Conservation (phyloP, 441 rosid species). For the Aquilaria agallochum region DNA sequence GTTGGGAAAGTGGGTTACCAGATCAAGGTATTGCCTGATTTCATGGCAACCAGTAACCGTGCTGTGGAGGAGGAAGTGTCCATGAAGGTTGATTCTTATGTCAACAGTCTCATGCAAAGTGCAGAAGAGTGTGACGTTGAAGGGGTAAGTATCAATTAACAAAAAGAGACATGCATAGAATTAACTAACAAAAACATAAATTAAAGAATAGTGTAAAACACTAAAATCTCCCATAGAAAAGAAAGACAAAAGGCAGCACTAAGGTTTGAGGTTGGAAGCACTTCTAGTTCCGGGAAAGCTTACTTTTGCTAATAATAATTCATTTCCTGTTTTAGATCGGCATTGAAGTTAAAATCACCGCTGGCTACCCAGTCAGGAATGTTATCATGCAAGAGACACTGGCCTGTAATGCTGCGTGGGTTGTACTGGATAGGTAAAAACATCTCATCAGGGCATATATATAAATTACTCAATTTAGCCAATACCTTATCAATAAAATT, state of each 20-base stretch:
- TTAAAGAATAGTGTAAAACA: no score
- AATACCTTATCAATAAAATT: no score
- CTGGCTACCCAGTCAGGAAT: slow-evolving; percentile 49
- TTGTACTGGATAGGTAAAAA: slow-evolving; percentile 48
- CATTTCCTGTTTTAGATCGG: slow-evolving; percentile 28
- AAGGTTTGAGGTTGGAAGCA: no score
- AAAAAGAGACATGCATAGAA: no score
- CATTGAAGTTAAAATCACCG: slow-evolving; percentile 53
- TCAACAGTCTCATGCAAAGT: slow-evolving; percentile 35
- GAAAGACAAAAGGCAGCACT: no score
- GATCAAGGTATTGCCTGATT: slow-evolving; percentile 27
- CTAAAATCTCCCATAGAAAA: no score
- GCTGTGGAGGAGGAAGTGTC: slow-evolving; percentile 48
- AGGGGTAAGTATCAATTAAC: slow-evolving; percentile 28
- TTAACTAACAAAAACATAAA: no score
- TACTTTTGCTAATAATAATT: not conserved
- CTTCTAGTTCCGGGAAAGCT: no score
- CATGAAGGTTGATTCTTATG: slow-evolving; percentile 34
- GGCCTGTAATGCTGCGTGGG: slow-evolving; percentile 39
- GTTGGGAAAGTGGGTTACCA: slow-evolving; percentile 53
- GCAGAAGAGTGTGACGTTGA: slow-evolving; percentile 40
- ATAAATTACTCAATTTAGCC: not conserved
- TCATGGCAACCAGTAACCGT: slow-evolving; percentile 31
- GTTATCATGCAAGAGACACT: slow-evolving; percentile 48
- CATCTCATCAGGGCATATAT: not conserved